These are phyloP conservation scores for Naumovozyma castellii DNA, from an alignment of 805 yeast genomes.

Conservation along the genomic window DNA sequence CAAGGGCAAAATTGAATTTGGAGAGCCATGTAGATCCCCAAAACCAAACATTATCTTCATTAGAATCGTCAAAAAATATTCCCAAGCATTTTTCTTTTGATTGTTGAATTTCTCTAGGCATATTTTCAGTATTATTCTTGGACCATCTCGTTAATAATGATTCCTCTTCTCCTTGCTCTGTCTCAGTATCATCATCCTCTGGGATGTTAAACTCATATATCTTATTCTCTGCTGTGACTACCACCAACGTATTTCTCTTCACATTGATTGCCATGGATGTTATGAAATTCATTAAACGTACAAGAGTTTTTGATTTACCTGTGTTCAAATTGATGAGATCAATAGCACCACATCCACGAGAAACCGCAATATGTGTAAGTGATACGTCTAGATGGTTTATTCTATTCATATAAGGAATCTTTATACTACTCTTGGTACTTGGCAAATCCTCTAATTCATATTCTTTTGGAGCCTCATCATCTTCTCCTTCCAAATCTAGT, in stretches of 20 bases:
- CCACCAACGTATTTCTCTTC: slow-evolving; percentile 41
- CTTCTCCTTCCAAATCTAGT: slow-evolving; percentile 34
- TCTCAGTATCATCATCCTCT: neutral
- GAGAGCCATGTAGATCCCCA: slow-evolving; percentile 81
- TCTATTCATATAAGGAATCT: slow-evolving; percentile 39
- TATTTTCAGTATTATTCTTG: slow-evolving; percentile 56
- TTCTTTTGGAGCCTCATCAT: slow-evolving; percentile 32
- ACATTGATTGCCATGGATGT: slow-evolving; percentile 52
- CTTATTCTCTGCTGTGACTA: slow-evolving; percentile 65
- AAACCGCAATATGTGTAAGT: slow-evolving; percentile 43
- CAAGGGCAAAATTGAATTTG: slow-evolving; percentile 54
- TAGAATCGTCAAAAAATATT: slow-evolving; percentile 41
- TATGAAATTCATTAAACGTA: slow-evolving; percentile 51
- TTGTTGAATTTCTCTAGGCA: slow-evolving; percentile 55
- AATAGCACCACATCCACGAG: slow-evolving; percentile 58
- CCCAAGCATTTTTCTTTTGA: slow-evolving; percentile 67
- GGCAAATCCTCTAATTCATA: slow-evolving; percentile 33
- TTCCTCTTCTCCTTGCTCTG: slow-evolving; percentile 8
- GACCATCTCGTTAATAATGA: slow-evolving; percentile 63
- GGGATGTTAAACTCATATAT: slow-evolving; percentile 52
- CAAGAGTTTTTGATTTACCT: slow-evolving; percentile 33
- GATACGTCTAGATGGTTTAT: slow-evolving; percentile 47
- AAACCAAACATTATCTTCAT: slow-evolving; percentile 55
- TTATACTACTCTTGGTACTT: slow-evolving; percentile 22
- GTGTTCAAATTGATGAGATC: slow-evolving; percentile 36